Evolutionary conservation across 805 yeast genomes (phyloP).

Genomic region (Cyberlindnera misumaiensis): DNA sequence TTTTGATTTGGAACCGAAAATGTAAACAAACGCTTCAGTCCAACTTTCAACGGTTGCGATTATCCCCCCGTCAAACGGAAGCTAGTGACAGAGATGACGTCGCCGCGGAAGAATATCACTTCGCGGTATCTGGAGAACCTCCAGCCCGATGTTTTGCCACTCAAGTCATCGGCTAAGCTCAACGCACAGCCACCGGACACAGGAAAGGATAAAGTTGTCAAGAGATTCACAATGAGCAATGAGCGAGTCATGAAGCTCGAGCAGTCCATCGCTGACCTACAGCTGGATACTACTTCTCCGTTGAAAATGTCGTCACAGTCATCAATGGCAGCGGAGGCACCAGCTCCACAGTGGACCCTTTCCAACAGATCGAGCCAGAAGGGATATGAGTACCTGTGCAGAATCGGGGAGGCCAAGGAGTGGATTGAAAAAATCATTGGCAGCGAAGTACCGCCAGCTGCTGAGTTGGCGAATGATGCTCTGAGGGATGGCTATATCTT

Average conservation of each 20-base stretch:
- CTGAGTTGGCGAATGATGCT: slow-evolving; percentile 49
- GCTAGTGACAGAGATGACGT: slow-evolving; percentile 2
- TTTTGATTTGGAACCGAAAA: slow-evolving; percentile 6
- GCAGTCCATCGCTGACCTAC: slow-evolving; percentile 16
- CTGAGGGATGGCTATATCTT: slow-evolving; percentile 80
- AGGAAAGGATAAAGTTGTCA: background rate
- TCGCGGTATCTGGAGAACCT: slow-evolving; percentile 23
- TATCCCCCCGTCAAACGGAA: background rate
- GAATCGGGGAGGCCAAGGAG: slow-evolving; percentile 71
- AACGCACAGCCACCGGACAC: slow-evolving; percentile 8
- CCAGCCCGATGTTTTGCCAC: slow-evolving; percentile 9
- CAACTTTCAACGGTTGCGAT: too few species aligned
- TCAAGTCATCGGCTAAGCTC: slow-evolving; percentile 14
- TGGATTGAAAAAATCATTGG: slow-evolving; percentile 67
- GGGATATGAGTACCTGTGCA: slow-evolving; percentile 74
- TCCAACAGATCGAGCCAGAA: slow-evolving; percentile 21
- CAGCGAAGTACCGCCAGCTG: slow-evolving; percentile 50
- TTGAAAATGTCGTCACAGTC: slow-evolving; percentile 11
- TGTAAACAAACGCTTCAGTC: slow-evolving; percentile 6
- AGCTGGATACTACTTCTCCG: slow-evolving; percentile 22
- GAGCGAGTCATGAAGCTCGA: slow-evolving; percentile 11
- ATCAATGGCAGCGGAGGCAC: slow-evolving; percentile 1
- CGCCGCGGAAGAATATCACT: slow-evolving; percentile 16
- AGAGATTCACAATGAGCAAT: slow-evolving; percentile 7
- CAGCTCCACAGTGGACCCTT: slow-evolving; percentile 13